These are phyloP conservation scores for Linnemannia zychae DNA, from an alignment of 192 early-diverging fungal genomes.

Conservation along the genomic window DNA sequence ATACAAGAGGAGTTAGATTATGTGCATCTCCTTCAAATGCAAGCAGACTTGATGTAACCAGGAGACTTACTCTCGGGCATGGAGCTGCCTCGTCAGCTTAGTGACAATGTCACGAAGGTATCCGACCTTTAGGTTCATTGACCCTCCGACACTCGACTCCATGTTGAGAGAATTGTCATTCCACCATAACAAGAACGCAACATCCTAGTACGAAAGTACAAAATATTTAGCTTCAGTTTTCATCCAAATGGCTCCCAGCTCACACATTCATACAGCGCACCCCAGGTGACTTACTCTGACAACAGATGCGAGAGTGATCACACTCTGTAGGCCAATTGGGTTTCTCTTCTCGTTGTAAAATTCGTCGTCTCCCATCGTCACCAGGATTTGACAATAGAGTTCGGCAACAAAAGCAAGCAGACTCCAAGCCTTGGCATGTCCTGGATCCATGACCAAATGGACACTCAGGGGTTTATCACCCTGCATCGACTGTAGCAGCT, in stretches of 20 bases:
- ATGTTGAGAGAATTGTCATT: slow-evolving; percentile 60
- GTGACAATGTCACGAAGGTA: slow-evolving; percentile 75
- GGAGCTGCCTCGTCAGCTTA: slow-evolving; percentile 78
- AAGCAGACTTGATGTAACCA: not conserved
- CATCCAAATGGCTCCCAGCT: not conserved
- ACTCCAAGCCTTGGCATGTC: slow-evolving; percentile 65
- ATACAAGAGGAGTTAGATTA: not conserved
- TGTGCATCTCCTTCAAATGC: not conserved
- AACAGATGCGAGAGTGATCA: slow-evolving; percentile 65
- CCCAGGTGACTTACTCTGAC: slow-evolving; percentile 62
- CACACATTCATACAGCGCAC: not conserved
- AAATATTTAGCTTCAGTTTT: not conserved
- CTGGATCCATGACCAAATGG: slow-evolving; percentile 49
- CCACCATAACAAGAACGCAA: slow-evolving; percentile 86
- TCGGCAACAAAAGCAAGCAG: slow-evolving; percentile 80
- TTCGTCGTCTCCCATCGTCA: slow-evolving; percentile 91
- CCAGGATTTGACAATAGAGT: slow-evolving; percentile 76
- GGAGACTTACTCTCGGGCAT: slow-evolving; percentile 75
- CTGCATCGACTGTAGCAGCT: slow-evolving; percentile 25
- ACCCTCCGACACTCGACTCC: slow-evolving; percentile 27
- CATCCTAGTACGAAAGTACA: slow-evolving; percentile 61
- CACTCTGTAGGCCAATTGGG: slow-evolving; percentile 63
- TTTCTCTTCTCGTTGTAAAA: slow-evolving; percentile 73
- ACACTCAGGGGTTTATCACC: slow-evolving; percentile 24
- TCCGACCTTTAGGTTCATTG: slow-evolving; percentile 58